Evolutionary conservation across 2,329 filamentous ascomycete genomes (phyloP).

Genomic region (Camptophora hylomeconis): DNA sequence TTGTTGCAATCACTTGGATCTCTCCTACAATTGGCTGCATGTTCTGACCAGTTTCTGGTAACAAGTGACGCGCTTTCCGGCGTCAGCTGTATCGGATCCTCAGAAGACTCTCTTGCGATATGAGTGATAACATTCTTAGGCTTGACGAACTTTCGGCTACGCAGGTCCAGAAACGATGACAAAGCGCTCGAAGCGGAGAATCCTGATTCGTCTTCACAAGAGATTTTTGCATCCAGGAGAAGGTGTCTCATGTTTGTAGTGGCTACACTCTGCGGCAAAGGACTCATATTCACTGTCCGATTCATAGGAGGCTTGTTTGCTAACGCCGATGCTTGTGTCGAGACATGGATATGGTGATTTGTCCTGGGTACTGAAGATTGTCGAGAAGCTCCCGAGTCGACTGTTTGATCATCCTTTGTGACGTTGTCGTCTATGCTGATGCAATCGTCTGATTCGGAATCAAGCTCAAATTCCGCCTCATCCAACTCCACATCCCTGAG

Average conservation of each 20-base stretch:
- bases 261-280: too few species aligned
- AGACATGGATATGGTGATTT: background rate
- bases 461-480: background rate
- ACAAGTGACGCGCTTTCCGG: slow-evolving; percentile 4
- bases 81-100: slow-evolving; percentile 14
- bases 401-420: background rate
- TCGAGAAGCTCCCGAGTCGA: background rate
- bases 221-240: too few species aligned
- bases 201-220: background rate
- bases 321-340: background rate
- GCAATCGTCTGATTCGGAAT: slow-evolving; percentile 1
- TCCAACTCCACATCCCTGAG: slow-evolving; percentile 7
- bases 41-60: background rate
- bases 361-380: background rate
- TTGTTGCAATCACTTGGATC: background rate
- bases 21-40: background rate
- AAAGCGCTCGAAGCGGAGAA: slow-evolving; percentile 12
- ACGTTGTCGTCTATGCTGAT: background rate
- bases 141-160: slow-evolving; percentile 14
- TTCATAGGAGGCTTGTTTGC: background rate
- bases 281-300: background rate
- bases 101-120: slow-evolving; percentile 4
- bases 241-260: too few species aligned
- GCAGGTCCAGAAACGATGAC: slow-evolving; percentile 13
- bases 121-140: background rate